These are phyloP conservation scores for Pulicaria dysenterica DNA, from an alignment of 129 eudicot species.

Conservation along the genomic window DNA sequence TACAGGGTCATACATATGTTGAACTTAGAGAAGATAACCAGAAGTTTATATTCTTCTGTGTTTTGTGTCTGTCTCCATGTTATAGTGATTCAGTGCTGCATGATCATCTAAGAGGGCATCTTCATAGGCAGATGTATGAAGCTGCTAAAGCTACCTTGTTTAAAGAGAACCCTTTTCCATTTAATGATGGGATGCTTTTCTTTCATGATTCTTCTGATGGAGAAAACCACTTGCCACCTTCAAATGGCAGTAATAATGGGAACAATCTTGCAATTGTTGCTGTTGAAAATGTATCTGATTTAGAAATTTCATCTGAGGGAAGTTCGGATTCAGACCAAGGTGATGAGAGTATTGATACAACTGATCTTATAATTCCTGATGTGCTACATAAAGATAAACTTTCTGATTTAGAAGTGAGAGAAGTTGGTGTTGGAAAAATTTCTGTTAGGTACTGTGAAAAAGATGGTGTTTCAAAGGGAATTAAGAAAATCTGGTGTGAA, in stretches of 20 bases:
- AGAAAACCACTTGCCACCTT: constrained; percentile 16
- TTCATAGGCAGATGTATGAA: constrained; percentile 57
- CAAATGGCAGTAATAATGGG: constrained; percentile 32
- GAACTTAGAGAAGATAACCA: constrained; percentile 91
- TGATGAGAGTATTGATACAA: constrained; percentile 13
- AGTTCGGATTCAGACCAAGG: constrained; percentile 15
- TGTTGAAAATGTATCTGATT: constrained; percentile 10
- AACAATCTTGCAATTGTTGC: constrained; percentile 62
- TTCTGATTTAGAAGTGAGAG: constrained; percentile 57
- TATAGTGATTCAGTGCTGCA: constrained; percentile 68
- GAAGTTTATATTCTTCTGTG: constrained; percentile 74
- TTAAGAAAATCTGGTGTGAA: constrained; percentile 73
- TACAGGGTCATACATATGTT: constrained; percentile 73
- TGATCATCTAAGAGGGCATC: constrained; percentile 77
- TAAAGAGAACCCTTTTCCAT: constrained; percentile 87
- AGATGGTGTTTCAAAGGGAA: constrained; percentile 45
- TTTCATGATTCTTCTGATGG: constrained; percentile 49
- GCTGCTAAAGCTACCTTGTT: constrained; percentile 78
- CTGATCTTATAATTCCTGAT: constrained; percentile 43
- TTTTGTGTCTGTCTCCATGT: constrained; percentile 77
- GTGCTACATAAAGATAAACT: constrained; percentile 58
- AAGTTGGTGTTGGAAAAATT: constrained; percentile 65
- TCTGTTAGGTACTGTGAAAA: constrained; percentile 50
- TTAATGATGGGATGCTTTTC: constrained; percentile 81
- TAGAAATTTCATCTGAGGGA: constrained; percentile 27